Conservation (phyloP, 1,139 yeast species). For the Zygoascus meyerae region DNA sequence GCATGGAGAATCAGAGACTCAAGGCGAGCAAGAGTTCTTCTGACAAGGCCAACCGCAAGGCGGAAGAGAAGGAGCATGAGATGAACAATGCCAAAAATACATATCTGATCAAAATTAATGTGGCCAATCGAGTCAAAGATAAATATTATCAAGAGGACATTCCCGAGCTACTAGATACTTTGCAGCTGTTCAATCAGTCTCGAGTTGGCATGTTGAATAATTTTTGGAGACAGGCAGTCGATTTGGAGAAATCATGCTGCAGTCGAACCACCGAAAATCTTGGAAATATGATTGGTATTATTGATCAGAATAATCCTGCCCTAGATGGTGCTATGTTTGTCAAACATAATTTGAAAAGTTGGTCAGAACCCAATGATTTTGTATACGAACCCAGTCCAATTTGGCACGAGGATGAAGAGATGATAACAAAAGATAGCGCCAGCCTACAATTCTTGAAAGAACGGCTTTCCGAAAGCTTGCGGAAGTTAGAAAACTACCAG, state of each 20-base stretch:
- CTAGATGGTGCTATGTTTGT: slow-evolving; percentile 88
- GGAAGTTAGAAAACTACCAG: slow-evolving; percentile 23
- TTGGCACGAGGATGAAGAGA: slow-evolving; percentile 94
- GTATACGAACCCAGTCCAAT: slow-evolving; percentile 82
- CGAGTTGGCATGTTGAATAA: slow-evolving; percentile 69
- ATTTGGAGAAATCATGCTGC: slow-evolving; percentile 54
- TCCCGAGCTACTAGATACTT: slow-evolving; percentile 82
- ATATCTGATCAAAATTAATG: slow-evolving; percentile 71
- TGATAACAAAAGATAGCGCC: slow-evolving; percentile 52
- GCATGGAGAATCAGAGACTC: slow-evolving; percentile 73
- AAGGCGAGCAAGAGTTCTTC: slow-evolving; percentile 53
- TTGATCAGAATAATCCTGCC: slow-evolving; percentile 65
- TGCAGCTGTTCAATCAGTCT: slow-evolving; percentile 79
- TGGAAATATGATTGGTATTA: slow-evolving; percentile 49
- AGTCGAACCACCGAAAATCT: slow-evolving; percentile 51
- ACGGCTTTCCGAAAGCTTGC: slow-evolving; percentile 41
- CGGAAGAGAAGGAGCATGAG: slow-evolving; percentile 59
- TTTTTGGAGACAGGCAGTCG: slow-evolving; percentile 58
- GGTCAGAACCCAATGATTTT: slow-evolving; percentile 87
- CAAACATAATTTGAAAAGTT: slow-evolving; percentile 69
- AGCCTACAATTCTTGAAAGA: slow-evolving; percentile 64
- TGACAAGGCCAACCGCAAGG: slow-evolving; percentile 54
- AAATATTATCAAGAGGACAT: slow-evolving; percentile 89
- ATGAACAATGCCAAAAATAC: slow-evolving; percentile 86
- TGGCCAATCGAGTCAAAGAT: slow-evolving; percentile 87